These are phyloP conservation scores for Coniochaeta sp. DNA, from an alignment of 2,329 filamentous ascomycete species.

Conservation along the genomic window DNA sequence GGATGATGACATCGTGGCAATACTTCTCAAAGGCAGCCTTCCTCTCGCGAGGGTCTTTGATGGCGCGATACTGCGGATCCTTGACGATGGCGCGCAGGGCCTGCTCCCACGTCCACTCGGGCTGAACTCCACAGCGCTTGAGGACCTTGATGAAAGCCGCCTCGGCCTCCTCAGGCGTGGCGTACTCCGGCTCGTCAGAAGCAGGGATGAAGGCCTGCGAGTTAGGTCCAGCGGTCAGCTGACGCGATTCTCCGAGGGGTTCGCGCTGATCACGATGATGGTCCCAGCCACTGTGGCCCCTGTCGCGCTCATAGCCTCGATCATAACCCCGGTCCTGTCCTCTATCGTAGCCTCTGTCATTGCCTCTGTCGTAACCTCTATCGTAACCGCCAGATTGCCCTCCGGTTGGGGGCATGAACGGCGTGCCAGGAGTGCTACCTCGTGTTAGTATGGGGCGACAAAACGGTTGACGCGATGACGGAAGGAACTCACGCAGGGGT, in stretches of 20 bases:
- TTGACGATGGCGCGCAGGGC: constrained; percentile 79
- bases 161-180: constrained; percentile 79
- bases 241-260: constrained; percentile 45
- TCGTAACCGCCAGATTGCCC: constrained; percentile 6
- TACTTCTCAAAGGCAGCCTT: constrained; percentile 93
- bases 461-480: too few species aligned
- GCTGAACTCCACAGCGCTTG: constrained; percentile 74
- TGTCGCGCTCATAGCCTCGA: constrained; percentile 22
- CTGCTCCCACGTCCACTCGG: constrained; percentile 91
- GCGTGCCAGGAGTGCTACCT: constrained; percentile 19
- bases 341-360: not conserved
- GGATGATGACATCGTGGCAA: constrained; percentile 77
- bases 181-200: constrained; percentile 69
- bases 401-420: constrained; percentile 31
- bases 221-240: constrained; percentile 50
- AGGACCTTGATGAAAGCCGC: constrained; percentile 88
- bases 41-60: constrained; percentile 87
- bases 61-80: constrained; percentile 85
- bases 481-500: constrained; percentile 31
- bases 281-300: constrained; percentile 13
- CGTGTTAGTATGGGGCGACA: constrained; percentile 6
- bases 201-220: constrained; percentile 52
- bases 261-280: constrained; percentile 22
- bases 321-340: constrained; percentile 12
- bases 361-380: constrained; percentile 11